A percentile compares a stretch with the other conserved stretches of the same genome.
These are phyloP conservation scores for Cryptosporidium muris DNA, from an alignment of 169 alveolate species.

Conservation along the genomic window DNA sequence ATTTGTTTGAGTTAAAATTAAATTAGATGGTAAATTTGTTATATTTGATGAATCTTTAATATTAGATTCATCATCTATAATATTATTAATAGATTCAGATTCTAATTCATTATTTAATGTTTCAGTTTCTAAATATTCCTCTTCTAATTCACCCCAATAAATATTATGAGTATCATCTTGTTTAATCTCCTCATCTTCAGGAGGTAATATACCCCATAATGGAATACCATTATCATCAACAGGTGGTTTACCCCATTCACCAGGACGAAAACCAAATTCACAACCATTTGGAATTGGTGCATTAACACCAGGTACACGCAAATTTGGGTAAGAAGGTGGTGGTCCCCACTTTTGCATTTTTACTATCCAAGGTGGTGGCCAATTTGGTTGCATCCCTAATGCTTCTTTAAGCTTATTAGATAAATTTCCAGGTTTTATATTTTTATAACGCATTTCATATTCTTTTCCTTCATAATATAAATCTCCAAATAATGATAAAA, in stretches of 20 bases:
- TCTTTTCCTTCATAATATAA: conserved; percentile 98
- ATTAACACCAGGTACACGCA: conserved; percentile 96
- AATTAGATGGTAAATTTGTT: conserved; percentile 10
- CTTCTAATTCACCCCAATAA: conserved; percentile 60
- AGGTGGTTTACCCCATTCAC: conserved; percentile 91
- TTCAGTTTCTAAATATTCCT: background rate
- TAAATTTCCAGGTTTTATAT: conserved; percentile 94
- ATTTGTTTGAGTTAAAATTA: background rate
- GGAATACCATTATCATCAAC: conserved; percentile 59
- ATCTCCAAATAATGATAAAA: conserved; percentile 94
- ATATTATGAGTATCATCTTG: background rate
- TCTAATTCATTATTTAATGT: background rate
- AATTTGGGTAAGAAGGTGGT: conserved; percentile 98
- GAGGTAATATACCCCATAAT: conserved; percentile 58
- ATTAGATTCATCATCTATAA: background rate
- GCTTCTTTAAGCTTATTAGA: conserved; percentile 94
- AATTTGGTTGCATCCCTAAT: conserved; percentile 92
- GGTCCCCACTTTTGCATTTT: conserved; percentile 99
- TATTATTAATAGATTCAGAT: background rate
- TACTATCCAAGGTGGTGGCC: conserved; percentile 97
- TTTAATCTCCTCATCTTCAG: conserved; percentile 27
- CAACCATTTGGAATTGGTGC: conserved; percentile 90
- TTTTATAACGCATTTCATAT: conserved; percentile 90
- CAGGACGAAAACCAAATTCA: conserved; percentile 86
- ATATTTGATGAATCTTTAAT: background rate